Conservation (phyloP, 2,329 filamentous ascomycete genomes). For the Trichoderma atroviride region DNA sequence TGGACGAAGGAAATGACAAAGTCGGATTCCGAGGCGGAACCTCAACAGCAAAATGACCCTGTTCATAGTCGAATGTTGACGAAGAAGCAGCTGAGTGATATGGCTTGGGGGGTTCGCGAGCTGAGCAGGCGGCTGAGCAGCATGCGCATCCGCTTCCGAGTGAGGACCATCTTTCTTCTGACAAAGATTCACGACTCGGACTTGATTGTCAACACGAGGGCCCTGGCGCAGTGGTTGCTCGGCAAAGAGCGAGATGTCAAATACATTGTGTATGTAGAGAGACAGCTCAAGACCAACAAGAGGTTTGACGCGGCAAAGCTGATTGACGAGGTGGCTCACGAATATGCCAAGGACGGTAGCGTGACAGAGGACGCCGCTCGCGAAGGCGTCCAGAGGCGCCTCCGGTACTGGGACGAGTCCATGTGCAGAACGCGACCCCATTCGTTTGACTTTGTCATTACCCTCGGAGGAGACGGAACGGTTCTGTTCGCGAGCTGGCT, state of each 20-base stretch:
- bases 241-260: slow-evolving; percentile 64
- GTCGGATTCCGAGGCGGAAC: slow-evolving; percentile 46
- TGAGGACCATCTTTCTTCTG: slow-evolving; percentile 81
- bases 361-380: slow-evolving; percentile 40
- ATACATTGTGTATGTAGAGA: slow-evolving; percentile 84
- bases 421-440: slow-evolving; percentile 79
- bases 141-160: slow-evolving; percentile 79
- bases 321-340: slow-evolving; percentile 58
- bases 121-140: slow-evolving; percentile 83
- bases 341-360: slow-evolving; percentile 45
- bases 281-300: slow-evolving; percentile 69
- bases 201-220: slow-evolving; percentile 74
- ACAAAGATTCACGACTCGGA: slow-evolving; percentile 90
- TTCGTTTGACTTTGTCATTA: slow-evolving; percentile 90
- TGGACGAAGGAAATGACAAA: slow-evolving; percentile 56
- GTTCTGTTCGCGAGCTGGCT: slow-evolving; percentile 96
- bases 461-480: slow-evolving; percentile 92
- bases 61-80: slow-evolving; percentile 76
- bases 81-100: slow-evolving; percentile 92
- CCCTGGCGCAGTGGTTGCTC: slow-evolving; percentile 80
- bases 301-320: slow-evolving; percentile 75
- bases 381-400: slow-evolving; percentile 50
- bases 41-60: slow-evolving; percentile 38
- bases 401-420: slow-evolving; percentile 82
- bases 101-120: slow-evolving; percentile 94